Conservation (phyloP, 306 rosid species). For the Casuarina cunninghamiana region DNA sequence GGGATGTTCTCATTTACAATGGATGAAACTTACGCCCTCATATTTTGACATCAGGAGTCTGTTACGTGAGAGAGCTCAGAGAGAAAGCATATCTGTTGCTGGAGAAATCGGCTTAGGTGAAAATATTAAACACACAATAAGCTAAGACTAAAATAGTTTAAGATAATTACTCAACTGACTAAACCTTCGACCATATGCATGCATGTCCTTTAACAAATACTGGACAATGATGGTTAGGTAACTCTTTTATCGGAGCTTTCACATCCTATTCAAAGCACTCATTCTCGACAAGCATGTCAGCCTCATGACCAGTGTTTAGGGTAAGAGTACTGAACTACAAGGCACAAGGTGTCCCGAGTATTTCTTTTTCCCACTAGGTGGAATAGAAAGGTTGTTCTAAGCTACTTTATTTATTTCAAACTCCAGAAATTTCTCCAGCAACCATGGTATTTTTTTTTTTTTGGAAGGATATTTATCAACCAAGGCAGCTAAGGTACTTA, state of each 20-base stretch:
- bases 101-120: neutral
- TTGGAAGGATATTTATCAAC: neutral
- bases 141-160: neutral
- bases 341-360: neutral
- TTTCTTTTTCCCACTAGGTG: constrained; percentile 3
- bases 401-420: neutral
- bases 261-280: neutral
- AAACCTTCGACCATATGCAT: neutral
- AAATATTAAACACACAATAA: neutral
- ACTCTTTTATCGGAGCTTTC: neutral
- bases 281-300: neutral
- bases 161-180: neutral
- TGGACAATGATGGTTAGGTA: neutral
- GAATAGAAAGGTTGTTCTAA: neutral
- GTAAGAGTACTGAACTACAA: neutral
- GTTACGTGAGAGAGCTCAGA: neutral
- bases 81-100: neutral
- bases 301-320: neutral
- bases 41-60: neutral
- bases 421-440: neutral
- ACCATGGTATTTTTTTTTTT: neutral
- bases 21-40: neutral
- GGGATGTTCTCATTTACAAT: neutral
- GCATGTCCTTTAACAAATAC: neutral
- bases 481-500: constrained; percentile 42